phyloP scores from a whole-genome alignment of 2,329 filamentous ascomycete species.

The Colletotrichum magnum region DNA sequence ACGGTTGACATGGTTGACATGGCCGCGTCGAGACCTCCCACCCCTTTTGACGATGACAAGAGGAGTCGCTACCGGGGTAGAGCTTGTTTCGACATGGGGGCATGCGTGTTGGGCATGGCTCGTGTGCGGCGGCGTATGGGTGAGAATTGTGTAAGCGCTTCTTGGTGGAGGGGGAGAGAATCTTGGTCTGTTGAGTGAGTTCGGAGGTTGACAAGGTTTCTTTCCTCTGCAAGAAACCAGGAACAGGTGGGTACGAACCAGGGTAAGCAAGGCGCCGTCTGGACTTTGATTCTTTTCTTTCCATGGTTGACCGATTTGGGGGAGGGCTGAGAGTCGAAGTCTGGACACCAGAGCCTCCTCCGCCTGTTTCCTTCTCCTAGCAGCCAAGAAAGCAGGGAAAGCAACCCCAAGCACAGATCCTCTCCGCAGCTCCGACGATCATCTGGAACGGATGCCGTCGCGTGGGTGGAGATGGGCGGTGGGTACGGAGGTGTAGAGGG shows the following conservation, averaged over 20 bases:
- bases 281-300: background rate
- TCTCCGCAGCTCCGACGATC: slow-evolving; percentile 22
- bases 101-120: background rate
- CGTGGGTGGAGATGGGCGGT: slow-evolving; percentile 10
- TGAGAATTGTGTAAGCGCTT: slow-evolving; percentile 22
- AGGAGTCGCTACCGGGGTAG: slow-evolving; percentile 18
- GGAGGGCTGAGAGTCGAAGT: background rate
- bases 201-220: slow-evolving; percentile 2
- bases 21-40: background rate
- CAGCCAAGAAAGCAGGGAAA: background rate
- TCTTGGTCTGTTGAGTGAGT: background rate
- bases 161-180: background rate
- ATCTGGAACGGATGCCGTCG: slow-evolving; percentile 24
- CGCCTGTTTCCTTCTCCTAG: slow-evolving; percentile 12
- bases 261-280: background rate
- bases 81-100: slow-evolving; percentile 38
- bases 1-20: slow-evolving; percentile 24
- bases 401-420: slow-evolving; percentile 20
- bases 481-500: slow-evolving; percentile 17
- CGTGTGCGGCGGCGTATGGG: slow-evolving; percentile 19
- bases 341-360: too few species aligned
- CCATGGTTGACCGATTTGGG: background rate
- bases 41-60: slow-evolving; percentile 23
- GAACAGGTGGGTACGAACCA: background rate
- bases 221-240: background rate